A percentile compares a stretch with the other conserved stretches of the same genome.
phyloP scores from a whole-genome alignment of 352 stramenopile species.

The Pythium sp. region DNA sequence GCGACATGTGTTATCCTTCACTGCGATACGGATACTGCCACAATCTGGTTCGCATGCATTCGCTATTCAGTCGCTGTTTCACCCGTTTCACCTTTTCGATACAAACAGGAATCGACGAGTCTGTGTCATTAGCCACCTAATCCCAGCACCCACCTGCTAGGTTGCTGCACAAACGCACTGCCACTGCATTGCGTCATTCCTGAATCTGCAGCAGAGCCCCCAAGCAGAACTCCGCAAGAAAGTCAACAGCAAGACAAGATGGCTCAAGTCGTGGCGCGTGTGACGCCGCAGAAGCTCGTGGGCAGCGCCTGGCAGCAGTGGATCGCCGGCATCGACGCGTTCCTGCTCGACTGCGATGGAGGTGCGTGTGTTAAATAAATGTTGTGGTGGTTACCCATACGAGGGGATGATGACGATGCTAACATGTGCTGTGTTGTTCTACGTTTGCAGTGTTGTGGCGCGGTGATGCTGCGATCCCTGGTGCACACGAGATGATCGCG shows the following conservation, averaged over 20 bases:
- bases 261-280: constrained; percentile 18
- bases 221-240: neutral
- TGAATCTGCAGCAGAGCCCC: neutral
- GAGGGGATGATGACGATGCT: neutral
- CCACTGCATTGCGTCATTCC: constrained; percentile 7
- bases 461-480: constrained; percentile 57
- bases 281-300: constrained; percentile 35
- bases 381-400: neutral
- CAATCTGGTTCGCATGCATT: constrained; percentile 4
- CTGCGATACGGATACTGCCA: constrained; percentile 4
- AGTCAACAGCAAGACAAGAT: constrained; percentile 1
- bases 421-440: neutral
- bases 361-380: constrained; percentile 27
- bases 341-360: constrained; percentile 84
- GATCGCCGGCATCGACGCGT: constrained; percentile 62
- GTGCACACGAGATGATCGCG: constrained; percentile 58
- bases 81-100: neutral
- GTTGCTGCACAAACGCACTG: neutral
- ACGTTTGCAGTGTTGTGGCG: constrained; percentile 54
- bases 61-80: neutral
- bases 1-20: constrained; percentile 16
- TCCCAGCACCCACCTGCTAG: neutral
- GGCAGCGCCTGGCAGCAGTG: constrained; percentile 48
- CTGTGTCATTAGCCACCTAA: constrained; percentile 21
- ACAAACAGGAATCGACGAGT: neutral